Conservation (phyloP, 2,329 filamentous ascomycete genomes). For the Fusarium concolor region DNA sequence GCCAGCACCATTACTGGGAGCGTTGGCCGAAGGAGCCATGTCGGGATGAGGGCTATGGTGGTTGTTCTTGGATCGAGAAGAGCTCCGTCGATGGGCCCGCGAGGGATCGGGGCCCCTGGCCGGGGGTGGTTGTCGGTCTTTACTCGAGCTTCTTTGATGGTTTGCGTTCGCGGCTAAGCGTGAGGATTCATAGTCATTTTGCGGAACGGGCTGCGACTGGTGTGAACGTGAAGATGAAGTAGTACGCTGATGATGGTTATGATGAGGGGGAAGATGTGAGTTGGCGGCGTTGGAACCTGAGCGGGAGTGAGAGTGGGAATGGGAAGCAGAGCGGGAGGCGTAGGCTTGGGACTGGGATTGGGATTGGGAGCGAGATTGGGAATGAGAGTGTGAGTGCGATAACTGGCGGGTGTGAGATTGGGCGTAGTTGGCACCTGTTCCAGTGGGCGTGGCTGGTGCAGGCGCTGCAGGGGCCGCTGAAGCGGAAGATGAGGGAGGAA, state of each 20-base stretch:
- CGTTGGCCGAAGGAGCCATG: conserved; percentile 63
- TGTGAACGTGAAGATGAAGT: conserved; percentile 56
- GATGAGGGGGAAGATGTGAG: conserved; percentile 42
- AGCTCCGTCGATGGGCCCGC: conserved; percentile 60
- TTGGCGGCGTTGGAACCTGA: conserved; percentile 45
- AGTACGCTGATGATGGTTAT: conserved; percentile 53
- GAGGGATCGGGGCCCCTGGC: conserved; percentile 67
- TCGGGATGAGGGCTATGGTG: conserved; percentile 53
- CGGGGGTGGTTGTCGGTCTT: conserved; percentile 64
- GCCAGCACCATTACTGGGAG: conserved; percentile 65
- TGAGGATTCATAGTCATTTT: conserved; percentile 79
- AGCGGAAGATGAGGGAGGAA: conserved; percentile 32
- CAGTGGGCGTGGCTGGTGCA: conserved; percentile 42
- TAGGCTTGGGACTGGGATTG: conserved; percentile 34
- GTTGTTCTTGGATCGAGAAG: conserved; percentile 60
- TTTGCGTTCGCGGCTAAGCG: conserved; percentile 68
- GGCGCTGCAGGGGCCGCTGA: conserved; percentile 36
- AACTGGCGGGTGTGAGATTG: conserved; percentile 44
- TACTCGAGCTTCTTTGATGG: conserved; percentile 72
- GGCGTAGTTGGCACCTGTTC: conserved; percentile 38
- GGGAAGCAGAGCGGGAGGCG: conserved; percentile 36
- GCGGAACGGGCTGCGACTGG: conserved; percentile 59
- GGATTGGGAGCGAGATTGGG: conserved; percentile 36
- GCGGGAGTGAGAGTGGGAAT: conserved; percentile 42
- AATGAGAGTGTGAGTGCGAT: conserved; percentile 42